phyloP scores from a whole-genome alignment of 106 monocot genomes.

The Acorus calamus region DNA sequence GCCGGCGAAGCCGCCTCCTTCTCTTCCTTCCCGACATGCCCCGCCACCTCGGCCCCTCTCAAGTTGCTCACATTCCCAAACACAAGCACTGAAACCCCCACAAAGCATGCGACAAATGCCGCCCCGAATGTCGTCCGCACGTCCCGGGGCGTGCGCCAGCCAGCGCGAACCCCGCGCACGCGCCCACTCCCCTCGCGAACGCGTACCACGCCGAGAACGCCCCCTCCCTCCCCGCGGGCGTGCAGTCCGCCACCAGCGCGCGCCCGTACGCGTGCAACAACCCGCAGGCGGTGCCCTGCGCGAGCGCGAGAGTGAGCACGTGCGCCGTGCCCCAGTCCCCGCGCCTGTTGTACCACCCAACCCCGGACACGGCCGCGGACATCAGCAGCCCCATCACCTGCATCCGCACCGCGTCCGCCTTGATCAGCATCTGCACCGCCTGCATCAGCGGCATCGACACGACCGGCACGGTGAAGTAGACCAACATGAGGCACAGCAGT shows the following conservation, averaged over 20 bases:
- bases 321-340: constrained; percentile 19
- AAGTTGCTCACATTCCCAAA: constrained; percentile 33
- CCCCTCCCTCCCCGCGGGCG: constrained; percentile 45
- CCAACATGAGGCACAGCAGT: constrained; percentile 1
- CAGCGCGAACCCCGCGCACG: constrained; percentile 27
- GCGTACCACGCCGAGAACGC: constrained; percentile 32
- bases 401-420: constrained; percentile 38
- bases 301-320: constrained; percentile 15
- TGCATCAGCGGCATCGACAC: constrained; percentile 6
- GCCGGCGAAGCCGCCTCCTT: constrained; percentile 10
- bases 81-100: constrained; percentile 29
- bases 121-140: constrained; percentile 22
- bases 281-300: constrained; percentile 34
- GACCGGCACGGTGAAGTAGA: neutral
- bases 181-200: constrained; percentile 23
- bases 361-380: constrained; percentile 22
- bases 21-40: constrained; percentile 17
- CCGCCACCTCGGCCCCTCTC: constrained; percentile 13
- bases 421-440: constrained; percentile 23
- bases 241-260: constrained; percentile 25
- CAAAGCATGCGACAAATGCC: constrained; percentile 22
- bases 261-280: constrained; percentile 25
- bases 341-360: constrained; percentile 35
- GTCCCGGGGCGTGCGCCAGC: constrained; percentile 14
- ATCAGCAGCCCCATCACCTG: constrained; percentile 41